These are phyloP conservation scores for Candida manassasensis DNA, from an alignment of 805 yeast species.

Conservation along the genomic window DNA sequence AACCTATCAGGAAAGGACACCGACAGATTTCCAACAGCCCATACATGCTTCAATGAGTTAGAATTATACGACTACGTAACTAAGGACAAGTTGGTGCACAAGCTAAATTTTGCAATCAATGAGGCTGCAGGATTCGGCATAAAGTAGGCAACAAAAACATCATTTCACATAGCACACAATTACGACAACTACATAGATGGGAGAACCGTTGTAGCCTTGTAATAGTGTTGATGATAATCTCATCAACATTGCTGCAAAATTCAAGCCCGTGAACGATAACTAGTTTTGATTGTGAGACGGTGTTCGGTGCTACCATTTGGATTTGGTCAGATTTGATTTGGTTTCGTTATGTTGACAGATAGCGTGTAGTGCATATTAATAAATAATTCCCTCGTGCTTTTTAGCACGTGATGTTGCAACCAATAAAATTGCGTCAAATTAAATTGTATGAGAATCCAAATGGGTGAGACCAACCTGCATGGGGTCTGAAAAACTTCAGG, in stretches of 20 bases:
- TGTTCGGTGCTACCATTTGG: too few species aligned
- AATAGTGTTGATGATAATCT: too few species aligned
- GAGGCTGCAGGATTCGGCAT: constrained; percentile 89
- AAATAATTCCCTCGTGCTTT: too few species aligned
- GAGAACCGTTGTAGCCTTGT: too few species aligned
- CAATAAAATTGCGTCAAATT: not conserved
- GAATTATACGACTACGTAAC: constrained; percentile 65
- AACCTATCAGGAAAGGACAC: constrained; percentile 40
- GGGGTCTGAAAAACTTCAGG: not conserved
- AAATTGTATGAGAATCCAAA: not conserved
- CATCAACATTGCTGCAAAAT: too few species aligned
- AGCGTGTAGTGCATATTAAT: too few species aligned
- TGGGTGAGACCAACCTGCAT: not conserved
- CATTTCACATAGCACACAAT: not conserved
- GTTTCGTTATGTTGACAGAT: too few species aligned
- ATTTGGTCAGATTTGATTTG: too few species aligned
- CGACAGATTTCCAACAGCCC: constrained; percentile 73
- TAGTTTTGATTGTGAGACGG: too few species aligned
- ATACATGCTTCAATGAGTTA: constrained; percentile 91
- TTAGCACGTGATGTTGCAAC: too few species aligned
- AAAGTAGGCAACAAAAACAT: constrained; percentile 33
- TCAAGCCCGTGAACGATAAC: too few species aligned
- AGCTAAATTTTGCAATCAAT: constrained; percentile 62
- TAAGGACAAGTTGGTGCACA: constrained; percentile 49
- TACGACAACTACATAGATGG: not conserved